A percentile compares a stretch with the other conserved stretches of the same genome.
These are phyloP conservation scores for Talaromyces liani DNA, from an alignment of 495 filamentous ascomycete species.

Conservation along the genomic window DNA sequence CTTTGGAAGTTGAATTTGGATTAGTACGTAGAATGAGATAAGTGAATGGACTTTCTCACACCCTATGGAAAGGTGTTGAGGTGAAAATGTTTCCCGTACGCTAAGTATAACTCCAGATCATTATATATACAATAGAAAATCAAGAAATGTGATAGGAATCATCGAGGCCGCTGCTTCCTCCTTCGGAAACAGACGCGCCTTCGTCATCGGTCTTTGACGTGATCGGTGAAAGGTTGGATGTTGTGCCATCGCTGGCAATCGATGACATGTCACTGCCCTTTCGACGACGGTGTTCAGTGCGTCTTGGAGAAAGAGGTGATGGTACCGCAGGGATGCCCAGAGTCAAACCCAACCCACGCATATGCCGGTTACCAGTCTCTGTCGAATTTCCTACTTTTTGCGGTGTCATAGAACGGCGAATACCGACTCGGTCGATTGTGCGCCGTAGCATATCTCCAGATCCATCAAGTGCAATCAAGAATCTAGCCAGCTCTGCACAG, in stretches of 20 bases:
- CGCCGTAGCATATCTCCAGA: conserved; percentile 74
- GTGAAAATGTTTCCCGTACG: neutral
- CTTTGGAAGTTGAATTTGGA: conserved; percentile 76
- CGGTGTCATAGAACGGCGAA: conserved; percentile 16
- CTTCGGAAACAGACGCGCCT: conserved; percentile 21
- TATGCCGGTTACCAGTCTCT: conserved; percentile 19
- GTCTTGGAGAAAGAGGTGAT: conserved; percentile 25
- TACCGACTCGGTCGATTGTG: conserved; percentile 63
- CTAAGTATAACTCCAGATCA: neutral
- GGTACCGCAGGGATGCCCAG: conserved; percentile 22
- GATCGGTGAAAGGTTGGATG: conserved; percentile 4
- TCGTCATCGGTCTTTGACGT: conserved; percentile 9
- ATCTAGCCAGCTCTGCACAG: conserved; percentile 89
- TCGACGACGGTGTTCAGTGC: neutral
- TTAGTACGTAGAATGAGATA: conserved; percentile 25
- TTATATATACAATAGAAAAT: conserved; percentile 11
- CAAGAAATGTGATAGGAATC: conserved; percentile 7
- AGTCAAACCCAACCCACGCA: conserved; percentile 34
- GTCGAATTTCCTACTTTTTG: neutral
- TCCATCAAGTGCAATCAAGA: conserved; percentile 86
- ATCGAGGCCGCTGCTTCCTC: conserved; percentile 13
- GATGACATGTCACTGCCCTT: conserved; percentile 11
- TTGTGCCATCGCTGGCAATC: conserved; percentile 4
- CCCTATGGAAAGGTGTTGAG: neutral
- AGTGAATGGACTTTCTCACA: neutral